These are phyloP conservation scores for Ganoderma resinaceum DNA, from an alignment of 1,284 basidiomycete genomes.

Conservation along the genomic window DNA sequence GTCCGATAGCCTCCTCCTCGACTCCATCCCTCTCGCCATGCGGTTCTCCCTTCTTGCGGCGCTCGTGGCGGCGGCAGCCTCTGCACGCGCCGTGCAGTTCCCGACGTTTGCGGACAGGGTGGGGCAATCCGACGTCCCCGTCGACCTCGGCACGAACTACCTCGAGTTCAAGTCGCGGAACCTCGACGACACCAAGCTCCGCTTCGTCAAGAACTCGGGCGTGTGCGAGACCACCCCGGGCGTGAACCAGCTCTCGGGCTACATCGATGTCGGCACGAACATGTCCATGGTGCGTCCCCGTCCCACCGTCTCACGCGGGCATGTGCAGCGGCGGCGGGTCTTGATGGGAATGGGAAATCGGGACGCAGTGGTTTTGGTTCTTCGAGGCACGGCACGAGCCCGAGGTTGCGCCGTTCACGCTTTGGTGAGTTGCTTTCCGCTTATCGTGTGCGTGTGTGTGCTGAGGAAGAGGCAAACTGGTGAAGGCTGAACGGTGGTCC, in stretches of 20 bases:
- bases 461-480: conserved; percentile 4
- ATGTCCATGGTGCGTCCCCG: conserved; percentile 61
- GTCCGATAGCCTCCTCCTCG: background rate
- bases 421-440: conserved; percentile 52
- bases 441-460: conserved; percentile 19
- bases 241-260: conserved; percentile 73
- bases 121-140: background rate
- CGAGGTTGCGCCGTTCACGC: conserved; percentile 68
- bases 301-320: background rate
- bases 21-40: background rate
- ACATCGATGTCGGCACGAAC: conserved; percentile 63
- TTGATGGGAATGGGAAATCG: conserved; percentile 53
- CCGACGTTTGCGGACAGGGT: background rate
- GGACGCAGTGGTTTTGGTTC: conserved; percentile 72
- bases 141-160: background rate
- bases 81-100: background rate
- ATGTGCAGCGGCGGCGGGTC: background rate
- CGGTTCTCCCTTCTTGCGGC: background rate
- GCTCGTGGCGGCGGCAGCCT: background rate
- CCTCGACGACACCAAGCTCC: conserved; percentile 44
- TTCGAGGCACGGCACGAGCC: conserved; percentile 67
- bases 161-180: conserved; percentile 31
- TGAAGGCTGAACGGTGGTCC: conserved; percentile 64
- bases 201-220: conserved; percentile 68
- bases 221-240: conserved; percentile 77